phyloP scores from a whole-genome alignment of 2,329 filamentous ascomycete genomes.

The Alternaria sp. region DNA sequence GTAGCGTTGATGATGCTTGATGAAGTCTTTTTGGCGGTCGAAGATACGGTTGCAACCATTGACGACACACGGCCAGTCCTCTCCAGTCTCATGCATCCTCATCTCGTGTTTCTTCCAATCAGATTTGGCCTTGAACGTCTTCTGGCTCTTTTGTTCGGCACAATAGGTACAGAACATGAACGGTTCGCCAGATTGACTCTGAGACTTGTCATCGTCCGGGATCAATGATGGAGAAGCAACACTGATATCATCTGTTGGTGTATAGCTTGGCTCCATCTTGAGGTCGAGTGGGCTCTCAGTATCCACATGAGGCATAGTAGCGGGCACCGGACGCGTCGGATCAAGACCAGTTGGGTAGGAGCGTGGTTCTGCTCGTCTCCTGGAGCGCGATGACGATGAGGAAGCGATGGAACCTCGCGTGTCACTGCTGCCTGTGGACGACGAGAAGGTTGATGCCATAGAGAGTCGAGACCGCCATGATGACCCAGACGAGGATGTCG shows the following conservation, averaged over 20 bases:
- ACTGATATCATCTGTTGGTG: conserved; percentile 45
- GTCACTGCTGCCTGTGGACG: conserved; percentile 39
- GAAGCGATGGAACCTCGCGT: conserved; percentile 41
- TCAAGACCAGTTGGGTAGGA: conserved; percentile 47
- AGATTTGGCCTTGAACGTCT: conserved; percentile 51
- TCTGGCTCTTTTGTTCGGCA: conserved; percentile 44
- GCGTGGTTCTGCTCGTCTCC: conserved; percentile 42
- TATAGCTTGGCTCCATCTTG: conserved; percentile 40
- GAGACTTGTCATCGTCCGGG: conserved; percentile 31
- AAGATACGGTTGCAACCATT: conserved; percentile 47
- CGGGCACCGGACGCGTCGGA: conserved; percentile 42
- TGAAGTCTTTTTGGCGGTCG: conserved; percentile 49
- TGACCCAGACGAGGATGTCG: conserved; percentile 41
- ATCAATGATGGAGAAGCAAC: conserved; percentile 36
- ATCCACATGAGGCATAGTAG: conserved; percentile 43
- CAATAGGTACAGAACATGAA: conserved; percentile 52
- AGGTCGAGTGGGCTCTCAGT: conserved; percentile 42
- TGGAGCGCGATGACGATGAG: conserved; percentile 42
- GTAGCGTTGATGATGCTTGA: conserved; percentile 49
- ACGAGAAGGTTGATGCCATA: conserved; percentile 44
- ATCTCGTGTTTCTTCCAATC: conserved; percentile 53
- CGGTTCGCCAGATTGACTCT: conserved; percentile 40
- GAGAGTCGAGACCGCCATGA: conserved; percentile 47
- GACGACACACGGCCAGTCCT: conserved; percentile 49
- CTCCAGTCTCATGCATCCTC: conserved; percentile 51